Base-by-base conservation (phyloP, 2,329 filamentous ascomycete species). In the Claviceps sp. region DNA sequence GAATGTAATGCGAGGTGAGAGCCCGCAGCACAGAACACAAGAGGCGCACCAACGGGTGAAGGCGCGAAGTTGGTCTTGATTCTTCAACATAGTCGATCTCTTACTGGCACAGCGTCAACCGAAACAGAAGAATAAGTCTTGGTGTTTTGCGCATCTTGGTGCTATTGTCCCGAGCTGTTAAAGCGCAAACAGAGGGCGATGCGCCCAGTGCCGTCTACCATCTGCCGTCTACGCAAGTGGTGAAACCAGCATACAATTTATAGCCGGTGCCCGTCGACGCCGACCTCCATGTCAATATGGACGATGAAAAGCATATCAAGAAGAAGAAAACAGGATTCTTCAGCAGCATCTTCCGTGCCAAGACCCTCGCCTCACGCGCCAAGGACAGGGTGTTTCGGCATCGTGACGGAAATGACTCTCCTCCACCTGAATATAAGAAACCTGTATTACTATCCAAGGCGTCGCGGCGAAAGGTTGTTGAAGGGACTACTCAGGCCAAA, bases 271-370 rank as follows among this genome's bases (percentile, higher is more conserved):
- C 26, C 36, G 14, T 13, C 43, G 23, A 38, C 13, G 9, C 20
- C 20, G 20, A 20, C 13, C 29, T 38, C 45, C 29, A 61, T 58
- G 58, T 54, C 56, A 61, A 58, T 56, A 67, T 66, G 66, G 61
- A 66, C 49, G 64, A 66, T 49, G 60, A 61, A 49, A 57, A 57
- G 46, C 61, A 63, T 42, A 62, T 23, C 37, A 54, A 38, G 26
- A 55, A 57, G 50, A 68, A 68, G 58, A 72, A 71, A 64, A 72
- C 69, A 58, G 65, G 70, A 47, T 73, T 77, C 54, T 73, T 70
- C 71, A 66, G 68, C 36, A 67, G 66, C 54, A 64, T 80, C 51
- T 69, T 80, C 57, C 71, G 75, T 55, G 71, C 66, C 54, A 69
- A 69, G 54, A 75, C 71, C 61, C 65, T 67, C 50, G 66, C 70